Base-by-base conservation (phyloP, 1,284 basidiomycete genomes). In the Sporisorium reilianum region DNA sequence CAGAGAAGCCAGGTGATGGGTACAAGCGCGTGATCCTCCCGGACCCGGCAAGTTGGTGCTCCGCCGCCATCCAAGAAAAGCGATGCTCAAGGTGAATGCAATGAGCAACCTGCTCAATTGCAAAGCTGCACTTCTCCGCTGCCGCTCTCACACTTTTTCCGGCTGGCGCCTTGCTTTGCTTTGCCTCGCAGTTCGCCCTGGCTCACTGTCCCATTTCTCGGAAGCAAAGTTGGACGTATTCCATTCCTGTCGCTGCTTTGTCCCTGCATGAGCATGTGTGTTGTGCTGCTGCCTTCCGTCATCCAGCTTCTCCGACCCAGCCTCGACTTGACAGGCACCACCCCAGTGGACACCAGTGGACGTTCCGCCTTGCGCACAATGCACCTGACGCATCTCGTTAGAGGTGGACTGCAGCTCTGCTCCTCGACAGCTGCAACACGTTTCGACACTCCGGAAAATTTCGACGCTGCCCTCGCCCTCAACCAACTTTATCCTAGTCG, bases 1-100 rank as follows among this genome's bases (percentile, higher is more conserved):
- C 26, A 46, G n/a, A 1, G 26, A 46, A 46, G 45, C 26, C 18
- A 30, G 45, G 16, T 7, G 18, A 18, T 46, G 26, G 45, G 45
- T 46, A 46, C 45, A 30, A 46, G 45, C 45, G 45, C 45, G 45
- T 46, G n/a, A n/a, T n/a, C n/a, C n/a, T n/a, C 20, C 26, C 26
- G 12, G 10, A 14, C 28, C 26, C 10, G 16, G 23, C 20, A 49
- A 23, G 10, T 50, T 57, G 34, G 28, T 28, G 36, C 26, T 57
- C 46, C 55, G 48, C 48, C 11, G 48, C 45, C 28, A 46, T 26
- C 25, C 18, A 46, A 38, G 36, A 28, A 18, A 28, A 38, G 14
- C 16, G 18, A 46, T 30, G 45, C 45, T 36, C 12, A 36, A 12
- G 14, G 14, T 7, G n/a, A 25, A 23, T 45, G 44, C 44, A 45